These are phyloP conservation scores for Monilinia polystroma DNA, from an alignment of 2,329 filamentous ascomycete genomes.

Conservation along the genomic window DNA sequence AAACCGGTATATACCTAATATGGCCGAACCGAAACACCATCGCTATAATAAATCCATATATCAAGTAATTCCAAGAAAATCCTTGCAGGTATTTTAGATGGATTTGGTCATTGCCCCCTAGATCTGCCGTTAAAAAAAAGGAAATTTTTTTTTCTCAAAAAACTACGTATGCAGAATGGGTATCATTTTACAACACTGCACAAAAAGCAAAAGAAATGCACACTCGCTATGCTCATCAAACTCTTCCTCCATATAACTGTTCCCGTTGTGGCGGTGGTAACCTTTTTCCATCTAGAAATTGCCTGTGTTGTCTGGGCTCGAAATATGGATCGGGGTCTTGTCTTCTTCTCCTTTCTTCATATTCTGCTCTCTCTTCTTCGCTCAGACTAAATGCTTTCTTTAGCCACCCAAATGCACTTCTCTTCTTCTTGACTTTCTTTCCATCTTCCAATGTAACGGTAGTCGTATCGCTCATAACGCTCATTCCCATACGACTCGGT, in stretches of 20 bases:
- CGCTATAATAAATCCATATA: too few relatives aligned
- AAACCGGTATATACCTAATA: too few relatives aligned
- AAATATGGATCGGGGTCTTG: conserved; percentile 28
- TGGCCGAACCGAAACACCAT: too few relatives aligned
- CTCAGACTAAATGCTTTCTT: conserved; percentile 67
- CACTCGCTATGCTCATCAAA: conserved; percentile 20
- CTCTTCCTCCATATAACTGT: not conserved
- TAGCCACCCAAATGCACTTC: conserved; percentile 65
- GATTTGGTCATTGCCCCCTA: too few relatives aligned
- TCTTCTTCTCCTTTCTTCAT: conserved; percentile 52
- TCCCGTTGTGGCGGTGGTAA: conserved; percentile 20
- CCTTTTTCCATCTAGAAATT: conserved; percentile 36
- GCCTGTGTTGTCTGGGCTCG: conserved; percentile 24
- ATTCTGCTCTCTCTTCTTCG: conserved; percentile 60
- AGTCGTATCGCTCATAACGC: conserved; percentile 55
- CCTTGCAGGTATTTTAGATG: too few relatives aligned
- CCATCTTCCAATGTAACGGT: conserved; percentile 41
- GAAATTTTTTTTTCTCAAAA: not conserved
- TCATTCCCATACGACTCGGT: conserved; percentile 43
- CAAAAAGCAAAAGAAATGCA: not conserved
- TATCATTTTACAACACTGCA: conserved; percentile 21
- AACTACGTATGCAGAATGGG: conserved; percentile 21
- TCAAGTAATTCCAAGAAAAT: too few relatives aligned
- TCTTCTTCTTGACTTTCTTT: conserved; percentile 60
- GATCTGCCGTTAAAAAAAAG: not conserved